These are phyloP conservation scores for Aspergillus pseudoterreus DNA, from an alignment of 2,329 filamentous ascomycete species.

Conservation along the genomic window DNA sequence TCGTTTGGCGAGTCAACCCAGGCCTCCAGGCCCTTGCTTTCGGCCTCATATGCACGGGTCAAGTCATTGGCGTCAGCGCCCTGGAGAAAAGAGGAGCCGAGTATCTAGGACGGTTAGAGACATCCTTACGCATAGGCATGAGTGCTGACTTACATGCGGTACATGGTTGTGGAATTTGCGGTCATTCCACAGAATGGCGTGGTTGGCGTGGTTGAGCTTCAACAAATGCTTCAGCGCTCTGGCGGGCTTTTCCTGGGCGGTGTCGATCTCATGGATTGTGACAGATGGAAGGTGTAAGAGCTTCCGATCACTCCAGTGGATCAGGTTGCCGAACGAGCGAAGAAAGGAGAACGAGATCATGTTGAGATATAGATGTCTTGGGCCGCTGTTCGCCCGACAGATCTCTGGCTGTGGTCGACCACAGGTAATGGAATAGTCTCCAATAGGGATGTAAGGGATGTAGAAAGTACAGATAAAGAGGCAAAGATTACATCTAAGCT, in stretches of 20 bases:
- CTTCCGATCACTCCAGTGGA: conserved; percentile 19
- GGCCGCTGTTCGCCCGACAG: not conserved
- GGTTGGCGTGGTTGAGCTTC: conserved; percentile 86
- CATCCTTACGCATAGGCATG: not conserved
- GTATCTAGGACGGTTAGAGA: conserved; percentile 47
- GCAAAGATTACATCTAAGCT: no score
- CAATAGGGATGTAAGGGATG: no score
- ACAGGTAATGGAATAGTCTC: not conserved
- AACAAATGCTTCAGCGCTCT: conserved; percentile 86
- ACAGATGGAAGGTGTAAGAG: conserved; percentile 59
- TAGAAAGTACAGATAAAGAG: no score
- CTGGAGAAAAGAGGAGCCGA: conserved; percentile 81
- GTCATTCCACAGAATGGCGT: conserved; percentile 76
- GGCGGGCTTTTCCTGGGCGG: conserved; percentile 70
- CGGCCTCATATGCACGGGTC: conserved; percentile 74
- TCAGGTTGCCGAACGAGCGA: conserved; percentile 21
- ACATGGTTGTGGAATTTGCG: conserved; percentile 77
- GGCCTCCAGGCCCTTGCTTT: conserved; percentile 66
- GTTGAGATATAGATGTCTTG: not conserved
- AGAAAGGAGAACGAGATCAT: conserved; percentile 21
- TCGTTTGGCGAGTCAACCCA: conserved; percentile 86
- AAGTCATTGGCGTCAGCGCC: conserved; percentile 71
- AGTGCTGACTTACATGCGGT: conserved; percentile 58
- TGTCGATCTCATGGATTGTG: conserved; percentile 75
- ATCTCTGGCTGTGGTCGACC: not conserved